Evolutionary conservation across 148 eudicot genomes (phyloP), one percentile per base, ranked within the genome.

Genomic region (Agrostemma githago): DNA sequence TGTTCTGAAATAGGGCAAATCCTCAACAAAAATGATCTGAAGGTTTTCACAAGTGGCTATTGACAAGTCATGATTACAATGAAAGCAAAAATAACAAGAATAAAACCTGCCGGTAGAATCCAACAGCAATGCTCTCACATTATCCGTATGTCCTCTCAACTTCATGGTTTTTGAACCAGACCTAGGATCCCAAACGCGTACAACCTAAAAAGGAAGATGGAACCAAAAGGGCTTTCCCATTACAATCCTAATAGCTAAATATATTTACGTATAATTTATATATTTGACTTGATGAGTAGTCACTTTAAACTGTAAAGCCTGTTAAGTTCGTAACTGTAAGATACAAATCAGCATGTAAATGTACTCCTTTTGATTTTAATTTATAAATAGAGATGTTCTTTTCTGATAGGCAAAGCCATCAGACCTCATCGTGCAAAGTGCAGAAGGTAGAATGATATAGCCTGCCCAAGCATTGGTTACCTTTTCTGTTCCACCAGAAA

Each of bases 401-500:
- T 21, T 21, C 57, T 17, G 37, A 46, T 16, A 70, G 20, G 51
- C 20, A 9, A 60, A 46, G 54, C 54, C 11, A 67, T n/a, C 69
- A 0, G 43, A 8, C 14, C 8, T 8, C 39, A 37, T 20, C 21
- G 40, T 3, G 16, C 21, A 46, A 26, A 51, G 48, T 51, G 74
- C 60, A 62, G 19, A 51, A 42, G 62, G 37, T 70, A 64, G 74
- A n/a, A 67, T 57, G 70, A 56, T 66, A 5, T 57, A 56, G 58
- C 26, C 16, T 42, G 11, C 63, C 37, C 19, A 63, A 70, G n/a
- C 44, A 79, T 26, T 17, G 62, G 16, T 21, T 87, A 95, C 98
- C 96, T 92, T 95, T 83, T 95, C 98, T 53, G 96, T 95, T 81
- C 98, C 98, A 80, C 98, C 98, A 79, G 98, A 95, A 74, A 95